These are phyloP conservation scores for Lactarius sp. DNA, from an alignment of 768 basidiomycete species.

Conservation along the genomic window DNA sequence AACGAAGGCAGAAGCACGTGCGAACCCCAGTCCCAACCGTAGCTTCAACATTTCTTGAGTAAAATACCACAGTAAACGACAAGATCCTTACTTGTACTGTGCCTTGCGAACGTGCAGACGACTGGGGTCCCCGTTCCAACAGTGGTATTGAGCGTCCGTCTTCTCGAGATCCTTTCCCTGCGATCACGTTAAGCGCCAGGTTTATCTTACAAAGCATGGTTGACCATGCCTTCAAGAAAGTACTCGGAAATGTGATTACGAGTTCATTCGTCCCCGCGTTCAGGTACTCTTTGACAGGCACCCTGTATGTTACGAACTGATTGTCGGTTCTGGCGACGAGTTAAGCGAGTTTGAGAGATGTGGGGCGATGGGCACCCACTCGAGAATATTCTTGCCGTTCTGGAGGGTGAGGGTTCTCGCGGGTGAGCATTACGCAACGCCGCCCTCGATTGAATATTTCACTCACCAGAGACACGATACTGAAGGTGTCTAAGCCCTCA, in stretches of 20 bases:
- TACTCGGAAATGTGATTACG: slow-evolving; percentile 63
- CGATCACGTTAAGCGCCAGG: background rate
- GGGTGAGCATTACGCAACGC: background rate
- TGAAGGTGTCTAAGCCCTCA: slow-evolving; percentile 92
- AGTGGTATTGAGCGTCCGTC: slow-evolving; percentile 49
- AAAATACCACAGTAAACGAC: slow-evolving; percentile 4
- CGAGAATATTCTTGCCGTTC: slow-evolving; percentile 70
- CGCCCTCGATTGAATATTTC: background rate
- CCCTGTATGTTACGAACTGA: slow-evolving; percentile 77
- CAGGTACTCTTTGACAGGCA: slow-evolving; percentile 50
- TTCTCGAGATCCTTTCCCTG: slow-evolving; percentile 74
- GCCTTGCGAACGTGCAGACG: slow-evolving; percentile 90
- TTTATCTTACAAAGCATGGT: background rate
- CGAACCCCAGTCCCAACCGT: slow-evolving; percentile 87
- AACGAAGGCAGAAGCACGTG: background rate
- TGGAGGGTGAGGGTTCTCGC: slow-evolving; percentile 29
- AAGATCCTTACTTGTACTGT: slow-evolving; percentile 69
- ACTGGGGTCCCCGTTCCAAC: slow-evolving; percentile 92
- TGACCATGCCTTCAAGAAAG: slow-evolving; percentile 55
- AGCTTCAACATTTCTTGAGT: slow-evolving; percentile 39
- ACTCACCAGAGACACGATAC: slow-evolving; percentile 62
- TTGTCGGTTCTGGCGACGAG: slow-evolving; percentile 55
- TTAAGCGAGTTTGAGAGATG: slow-evolving; percentile 6
- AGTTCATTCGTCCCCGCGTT: slow-evolving; percentile 61
- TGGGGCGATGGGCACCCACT: slow-evolving; percentile 37